Evolutionary conservation across 805 yeast species (phyloP), one percentile per base, ranked within the genome.

Genomic region (Wickerhamomyces pijperi): DNA sequence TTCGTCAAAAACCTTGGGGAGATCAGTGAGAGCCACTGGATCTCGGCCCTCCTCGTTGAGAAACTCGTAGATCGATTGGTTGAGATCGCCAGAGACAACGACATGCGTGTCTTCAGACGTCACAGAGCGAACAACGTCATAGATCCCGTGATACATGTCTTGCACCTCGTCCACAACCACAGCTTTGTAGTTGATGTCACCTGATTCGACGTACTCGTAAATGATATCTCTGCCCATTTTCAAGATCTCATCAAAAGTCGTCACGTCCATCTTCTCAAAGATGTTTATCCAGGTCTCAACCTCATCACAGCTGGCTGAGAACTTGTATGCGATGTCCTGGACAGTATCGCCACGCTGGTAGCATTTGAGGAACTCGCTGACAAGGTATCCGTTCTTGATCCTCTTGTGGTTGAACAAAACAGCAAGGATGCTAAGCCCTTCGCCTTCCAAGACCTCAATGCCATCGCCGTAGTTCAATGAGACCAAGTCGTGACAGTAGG

Each of bases 151-250:
- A 44, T 76, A 72, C 52, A 81, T 64, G 55, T 82, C 90, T 52
- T 82, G 90, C 49, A 76, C 78, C 52, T 82, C 90, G 58, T 82
- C 90, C 12, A 82, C 76, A 1, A 82, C 55, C 0, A 78, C 64
- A 2, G 65, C 60, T 37, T 65, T 64, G 45, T 56, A 59, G 4
- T 50, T 43, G 2, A 42, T 16, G 8, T 31, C 19, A 8, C 19
- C 33, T 31, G 31, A 7, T 48, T 28, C 15, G 50, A 45, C 11
- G 42, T 47, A 1, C 56, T 56, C 0, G 56, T 48, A 4, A 35
- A n/a, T 1, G 60, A 37, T 46, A 71, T 44, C 53, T 56, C 19
- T 50, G 63, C 59, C 34, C 63, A 53, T 36, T 37, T 47, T 5
- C 39, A 44, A 28, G 49, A 48, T 31, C 41, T 55, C 50, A 32